Conservation (phyloP, 176 grass and related monocot genomes). For the Rhipidocladum racemiflorum region DNA sequence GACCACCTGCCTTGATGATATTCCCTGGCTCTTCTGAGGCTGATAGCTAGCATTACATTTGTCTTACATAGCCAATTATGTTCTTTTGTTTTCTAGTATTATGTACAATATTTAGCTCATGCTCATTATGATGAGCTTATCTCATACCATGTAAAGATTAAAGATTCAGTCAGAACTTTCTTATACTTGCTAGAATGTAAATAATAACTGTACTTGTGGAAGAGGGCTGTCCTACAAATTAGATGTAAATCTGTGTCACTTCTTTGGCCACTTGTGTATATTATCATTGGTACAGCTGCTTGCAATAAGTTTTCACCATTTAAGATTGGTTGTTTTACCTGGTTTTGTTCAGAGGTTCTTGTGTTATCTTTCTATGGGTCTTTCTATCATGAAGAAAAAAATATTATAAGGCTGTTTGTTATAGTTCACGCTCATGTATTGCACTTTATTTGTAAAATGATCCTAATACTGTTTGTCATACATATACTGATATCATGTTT, state of each 20-base stretch:
- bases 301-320: conserved; percentile 6
- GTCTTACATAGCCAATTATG: conserved; percentile 25
- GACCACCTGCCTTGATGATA: conserved; percentile 10
- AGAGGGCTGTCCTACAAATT: conserved; percentile 20
- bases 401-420: neutral
- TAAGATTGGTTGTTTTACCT: conserved; percentile 16
- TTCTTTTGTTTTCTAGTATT: neutral
- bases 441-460: neutral
- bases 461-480: neutral
- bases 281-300: neutral
- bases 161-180: conserved; percentile 15
- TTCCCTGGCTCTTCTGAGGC: conserved; percentile 21
- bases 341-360: neutral
- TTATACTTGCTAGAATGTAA: conserved; percentile 44
- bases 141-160: conserved; percentile 38
- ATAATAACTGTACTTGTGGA: conserved; percentile 28
- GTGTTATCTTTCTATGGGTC: neutral
- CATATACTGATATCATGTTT: neutral
- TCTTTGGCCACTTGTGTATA: conserved; percentile 9
- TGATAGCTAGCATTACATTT: conserved; percentile 33
- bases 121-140: conserved; percentile 31
- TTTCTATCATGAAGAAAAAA: neutral
- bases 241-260: conserved; percentile 10
- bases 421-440: neutral
- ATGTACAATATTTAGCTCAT: conserved; percentile 39